Conservation (phyloP, 1,284 basidiomycete genomes). For the Cryptococcus wingfieldii region DNA sequence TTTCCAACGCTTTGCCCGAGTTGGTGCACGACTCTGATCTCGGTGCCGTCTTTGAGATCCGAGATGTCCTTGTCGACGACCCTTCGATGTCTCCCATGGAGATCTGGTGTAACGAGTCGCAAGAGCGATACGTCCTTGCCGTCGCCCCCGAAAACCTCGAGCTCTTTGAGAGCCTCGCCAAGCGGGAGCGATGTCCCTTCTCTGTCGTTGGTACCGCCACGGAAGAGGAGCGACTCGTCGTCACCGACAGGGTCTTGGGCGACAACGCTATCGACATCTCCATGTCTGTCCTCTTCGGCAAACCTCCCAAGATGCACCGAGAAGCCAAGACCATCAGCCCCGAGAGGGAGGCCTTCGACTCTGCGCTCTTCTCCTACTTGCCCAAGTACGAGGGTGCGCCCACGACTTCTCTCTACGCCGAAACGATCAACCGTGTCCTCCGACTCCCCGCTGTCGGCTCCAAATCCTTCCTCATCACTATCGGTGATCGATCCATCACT, state of each 20-base stretch:
- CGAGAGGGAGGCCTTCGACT: conserved; percentile 63
- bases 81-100: conserved; percentile 97
- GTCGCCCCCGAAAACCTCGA: conserved; percentile 59
- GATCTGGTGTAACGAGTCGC: conserved; percentile 99
- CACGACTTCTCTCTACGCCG: conserved; percentile 52
- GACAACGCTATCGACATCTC: conserved; percentile 80
- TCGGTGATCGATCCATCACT: conserved; percentile 90
- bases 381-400: conserved; percentile 41
- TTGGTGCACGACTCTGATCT: conserved; percentile 90
- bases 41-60: conserved; percentile 90
- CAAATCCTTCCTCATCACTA: conserved; percentile 97
- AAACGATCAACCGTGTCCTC: conserved; percentile 75
- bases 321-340: conserved; percentile 59
- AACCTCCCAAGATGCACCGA: conserved; percentile 88
- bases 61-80: conserved; percentile 89
- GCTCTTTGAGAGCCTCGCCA: conserved; percentile 71
- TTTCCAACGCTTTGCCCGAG: conserved; percentile 95
- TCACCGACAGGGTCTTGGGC: conserved; percentile 79
- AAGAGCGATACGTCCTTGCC: conserved; percentile 96
- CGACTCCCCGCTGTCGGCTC: conserved; percentile 88
- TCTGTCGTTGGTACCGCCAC: conserved; percentile 87
- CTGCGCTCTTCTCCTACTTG: conserved; percentile 64
- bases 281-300: conserved; percentile 96
- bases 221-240: conserved; percentile 71
- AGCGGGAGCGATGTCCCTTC: conserved; percentile 82